phyloP scores from a whole-genome alignment of 2,329 filamentous ascomycete species.

The Pyrenophora tritici-repentis region DNA sequence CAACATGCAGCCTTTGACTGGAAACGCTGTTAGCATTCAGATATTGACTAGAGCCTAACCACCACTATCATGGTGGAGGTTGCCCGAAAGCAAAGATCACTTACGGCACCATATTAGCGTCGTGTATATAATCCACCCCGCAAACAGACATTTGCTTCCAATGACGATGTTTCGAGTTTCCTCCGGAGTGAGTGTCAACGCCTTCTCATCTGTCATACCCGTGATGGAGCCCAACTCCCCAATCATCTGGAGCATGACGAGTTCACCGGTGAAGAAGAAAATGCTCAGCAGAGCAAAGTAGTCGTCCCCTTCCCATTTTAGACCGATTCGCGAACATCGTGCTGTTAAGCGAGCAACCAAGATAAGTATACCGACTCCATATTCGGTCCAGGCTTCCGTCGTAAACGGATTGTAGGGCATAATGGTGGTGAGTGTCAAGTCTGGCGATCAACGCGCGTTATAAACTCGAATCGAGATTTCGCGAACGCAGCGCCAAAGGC shows the following conservation, averaged over 20 bases:
- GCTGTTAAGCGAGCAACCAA: conserved; percentile 7
- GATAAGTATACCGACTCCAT: conserved; percentile 14
- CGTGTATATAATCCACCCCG: conserved; percentile 15
- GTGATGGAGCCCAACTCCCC: conserved; percentile 12
- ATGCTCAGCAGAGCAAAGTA: conserved; percentile 12
- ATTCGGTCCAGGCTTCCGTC: conserved; percentile 15
- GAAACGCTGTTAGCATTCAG: background rate
- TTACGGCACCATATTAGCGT: conserved; percentile 17
- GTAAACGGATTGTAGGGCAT: conserved; percentile 11
- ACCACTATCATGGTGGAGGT: background rate
- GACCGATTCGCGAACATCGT: conserved; percentile 8
- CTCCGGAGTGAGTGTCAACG: conserved; percentile 7
- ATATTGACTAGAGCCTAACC: background rate
- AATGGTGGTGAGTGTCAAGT: background rate
- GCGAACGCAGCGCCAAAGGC: no score
- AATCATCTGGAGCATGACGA: conserved; percentile 15
- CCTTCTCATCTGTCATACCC: conserved; percentile 13
- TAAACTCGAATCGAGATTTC: background rate
- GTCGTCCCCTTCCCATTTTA: conserved; percentile 18
- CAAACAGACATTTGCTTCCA: conserved; percentile 15
- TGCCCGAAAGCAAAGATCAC: background rate
- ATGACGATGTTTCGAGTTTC: conserved; percentile 7
- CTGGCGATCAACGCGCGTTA: background rate
- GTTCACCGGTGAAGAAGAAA: conserved; percentile 14
- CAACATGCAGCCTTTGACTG: conserved; percentile 19